Conservation (phyloP, 495 filamentous ascomycete genomes). For the Bryoglossum gracile region DNA sequence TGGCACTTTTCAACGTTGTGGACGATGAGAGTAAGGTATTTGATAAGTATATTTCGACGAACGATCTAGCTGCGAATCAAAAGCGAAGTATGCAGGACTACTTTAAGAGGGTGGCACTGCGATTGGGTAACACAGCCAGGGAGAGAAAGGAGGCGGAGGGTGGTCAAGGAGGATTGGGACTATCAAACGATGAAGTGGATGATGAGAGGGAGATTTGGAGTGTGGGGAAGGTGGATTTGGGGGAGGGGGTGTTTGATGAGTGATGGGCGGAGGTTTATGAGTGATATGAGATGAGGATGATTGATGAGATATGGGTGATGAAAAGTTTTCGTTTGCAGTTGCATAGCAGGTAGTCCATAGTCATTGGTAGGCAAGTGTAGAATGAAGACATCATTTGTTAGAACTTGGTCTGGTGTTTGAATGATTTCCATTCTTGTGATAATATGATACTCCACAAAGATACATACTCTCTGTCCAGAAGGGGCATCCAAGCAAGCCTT, state of each 20-base stretch:
- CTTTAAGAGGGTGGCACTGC: slow-evolving; percentile 84
- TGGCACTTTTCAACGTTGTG: slow-evolving; percentile 88
- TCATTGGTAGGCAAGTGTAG: slow-evolving; percentile 4
- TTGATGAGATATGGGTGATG: neutral
- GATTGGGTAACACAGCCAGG: slow-evolving; percentile 73
- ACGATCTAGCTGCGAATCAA: slow-evolving; percentile 54
- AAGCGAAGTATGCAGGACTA: slow-evolving; percentile 96
- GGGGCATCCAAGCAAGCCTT: too few relatives aligned
- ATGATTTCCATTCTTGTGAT: too few relatives aligned
- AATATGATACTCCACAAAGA: too few relatives aligned
- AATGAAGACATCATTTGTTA: too few relatives aligned
- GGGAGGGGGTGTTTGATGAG: slow-evolving; percentile 34
- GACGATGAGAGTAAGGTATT: slow-evolving; percentile 81
- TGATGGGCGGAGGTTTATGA: slow-evolving; percentile 14
- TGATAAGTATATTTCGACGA: slow-evolving; percentile 75
- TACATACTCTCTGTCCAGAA: too few relatives aligned
- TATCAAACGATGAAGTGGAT: slow-evolving; percentile 83
- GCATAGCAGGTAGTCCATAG: too few relatives aligned
- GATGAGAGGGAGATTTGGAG: slow-evolving; percentile 96
- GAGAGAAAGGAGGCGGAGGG: slow-evolving; percentile 88
- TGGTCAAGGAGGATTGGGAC: slow-evolving; percentile 73
- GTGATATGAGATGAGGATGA: neutral
- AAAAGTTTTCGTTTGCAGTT: neutral
- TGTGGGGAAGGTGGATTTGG: slow-evolving; percentile 84
- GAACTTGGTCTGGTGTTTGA: too few relatives aligned